phyloP scores from a whole-genome alignment of 2,329 filamentous ascomycete species.

The Ustulina deusta region DNA sequence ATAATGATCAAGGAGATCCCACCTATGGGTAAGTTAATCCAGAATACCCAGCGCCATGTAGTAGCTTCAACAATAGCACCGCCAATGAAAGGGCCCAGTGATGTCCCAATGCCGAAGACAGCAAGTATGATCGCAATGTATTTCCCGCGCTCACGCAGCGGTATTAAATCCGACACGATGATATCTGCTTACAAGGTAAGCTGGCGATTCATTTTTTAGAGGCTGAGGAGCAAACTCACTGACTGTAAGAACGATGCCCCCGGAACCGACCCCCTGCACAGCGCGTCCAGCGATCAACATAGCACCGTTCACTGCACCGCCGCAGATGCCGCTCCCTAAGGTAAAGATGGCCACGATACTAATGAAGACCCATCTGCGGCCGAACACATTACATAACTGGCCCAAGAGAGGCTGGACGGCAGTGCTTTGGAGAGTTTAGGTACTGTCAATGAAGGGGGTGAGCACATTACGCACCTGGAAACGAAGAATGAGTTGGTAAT shows the following conservation, averaged over 20 bases:
- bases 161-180: conserved; percentile 11
- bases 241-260: not conserved
- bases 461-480: not conserved
- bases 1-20: too few relatives aligned
- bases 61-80: conserved; percentile 12
- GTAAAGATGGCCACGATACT: not conserved
- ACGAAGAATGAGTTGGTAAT: not conserved
- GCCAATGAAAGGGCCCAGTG: conserved; percentile 15
- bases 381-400: not conserved
- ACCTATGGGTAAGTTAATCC: conserved; percentile 12
- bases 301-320: not conserved
- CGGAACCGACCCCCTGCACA: not conserved
- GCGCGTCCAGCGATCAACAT: not conserved
- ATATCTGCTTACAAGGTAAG: too few relatives aligned
- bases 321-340: not conserved
- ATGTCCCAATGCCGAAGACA: not conserved
- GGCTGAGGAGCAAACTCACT: not conserved
- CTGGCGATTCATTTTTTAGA: too few relatives aligned
- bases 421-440: too few relatives aligned
- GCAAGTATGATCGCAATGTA: not conserved
- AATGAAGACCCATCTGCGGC: not conserved
- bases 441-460: too few relatives aligned
- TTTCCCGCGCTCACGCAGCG: not conserved
- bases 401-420: not conserved
- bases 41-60: conserved; percentile 23